A percentile compares a stretch with the other conserved stretches of the same genome.
These are phyloP conservation scores for Nemania diffusa DNA, from an alignment of 2,329 filamentous ascomycete genomes.

Conservation along the genomic window DNA sequence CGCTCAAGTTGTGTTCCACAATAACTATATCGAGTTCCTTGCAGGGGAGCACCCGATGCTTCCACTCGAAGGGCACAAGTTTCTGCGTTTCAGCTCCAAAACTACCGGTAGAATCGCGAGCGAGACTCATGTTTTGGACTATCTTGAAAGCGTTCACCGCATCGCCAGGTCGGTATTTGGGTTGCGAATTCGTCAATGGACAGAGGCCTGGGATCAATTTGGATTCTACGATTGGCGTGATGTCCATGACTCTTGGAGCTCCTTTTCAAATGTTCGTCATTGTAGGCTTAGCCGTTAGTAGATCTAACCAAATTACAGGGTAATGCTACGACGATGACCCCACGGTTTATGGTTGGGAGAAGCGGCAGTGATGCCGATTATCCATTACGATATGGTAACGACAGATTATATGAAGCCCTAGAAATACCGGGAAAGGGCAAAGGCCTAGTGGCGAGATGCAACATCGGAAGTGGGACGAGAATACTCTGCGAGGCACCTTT, in stretches of 20 bases:
- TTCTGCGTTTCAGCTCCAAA: conserved; percentile 15
- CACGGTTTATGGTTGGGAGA: background rate
- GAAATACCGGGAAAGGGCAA: conserved; percentile 51
- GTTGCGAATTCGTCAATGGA: background rate
- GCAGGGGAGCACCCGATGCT: conserved; percentile 5
- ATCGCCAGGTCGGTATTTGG: conserved; percentile 1
- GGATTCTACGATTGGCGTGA: background rate
- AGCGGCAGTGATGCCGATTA: background rate
- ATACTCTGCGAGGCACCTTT: conserved; percentile 54
- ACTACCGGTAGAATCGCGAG: background rate
- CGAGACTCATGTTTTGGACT: background rate
- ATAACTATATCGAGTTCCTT: background rate
- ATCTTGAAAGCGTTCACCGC: background rate
- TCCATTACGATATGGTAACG: background rate
- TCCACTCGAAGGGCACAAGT: conserved; percentile 12
- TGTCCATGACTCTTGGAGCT: background rate
- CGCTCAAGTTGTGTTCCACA: background rate
- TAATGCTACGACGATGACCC: background rate
- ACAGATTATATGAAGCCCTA: conserved; percentile 35
- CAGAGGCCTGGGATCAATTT: background rate
- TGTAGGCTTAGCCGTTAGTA: background rate
- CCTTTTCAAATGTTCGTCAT: background rate
- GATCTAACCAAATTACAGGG: background rate
- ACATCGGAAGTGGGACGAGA: conserved; percentile 53
- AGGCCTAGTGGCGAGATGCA: conserved; percentile 52